Percentiles rank a stretch among this genome's conserved stretches.
Conservation (phyloP, 768 basidiomycete species). For the Leccinum variicolor region DNA sequence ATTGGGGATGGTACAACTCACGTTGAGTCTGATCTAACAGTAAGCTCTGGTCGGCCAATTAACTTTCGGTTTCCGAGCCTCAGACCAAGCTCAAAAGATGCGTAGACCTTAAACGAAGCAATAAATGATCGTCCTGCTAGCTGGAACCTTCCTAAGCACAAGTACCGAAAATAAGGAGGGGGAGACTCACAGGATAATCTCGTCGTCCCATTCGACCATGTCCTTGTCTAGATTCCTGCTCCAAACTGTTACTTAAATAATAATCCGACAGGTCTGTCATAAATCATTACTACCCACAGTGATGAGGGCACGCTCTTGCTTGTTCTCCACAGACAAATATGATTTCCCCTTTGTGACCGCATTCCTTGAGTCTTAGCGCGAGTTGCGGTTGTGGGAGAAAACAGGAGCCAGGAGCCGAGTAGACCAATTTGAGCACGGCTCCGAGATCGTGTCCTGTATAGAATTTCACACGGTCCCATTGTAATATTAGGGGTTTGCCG, state of each 20-base stretch:
- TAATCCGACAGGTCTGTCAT: background rate
- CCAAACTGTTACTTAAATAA: background rate
- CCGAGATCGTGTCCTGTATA: too few relatives aligned
- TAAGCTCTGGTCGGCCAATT: background rate
- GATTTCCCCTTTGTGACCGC: too few relatives aligned
- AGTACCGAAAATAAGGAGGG: background rate
- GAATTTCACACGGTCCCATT: too few relatives aligned
- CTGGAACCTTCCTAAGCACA: background rate
- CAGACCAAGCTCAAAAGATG: background rate
- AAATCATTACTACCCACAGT: background rate
- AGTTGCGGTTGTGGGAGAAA: too few relatives aligned
- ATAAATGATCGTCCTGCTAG: background rate
- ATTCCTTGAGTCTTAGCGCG: too few relatives aligned
- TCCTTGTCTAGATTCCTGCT: background rate
- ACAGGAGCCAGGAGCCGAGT: too few relatives aligned
- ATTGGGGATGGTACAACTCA: background rate
- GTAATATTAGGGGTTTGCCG: too few relatives aligned
- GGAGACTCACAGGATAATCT: background rate
- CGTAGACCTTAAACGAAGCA: background rate
- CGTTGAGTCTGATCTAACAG: background rate
- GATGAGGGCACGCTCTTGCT: background rate
- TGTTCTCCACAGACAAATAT: background rate
- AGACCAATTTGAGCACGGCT: too few relatives aligned
- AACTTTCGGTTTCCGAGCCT: background rate
- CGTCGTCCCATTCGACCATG: background rate